Percentiles rank a stretch among this genome's conserved stretches.
Evolutionary conservation across 768 basidiomycete species (phyloP).

Genomic region (Russula brevipes): DNA sequence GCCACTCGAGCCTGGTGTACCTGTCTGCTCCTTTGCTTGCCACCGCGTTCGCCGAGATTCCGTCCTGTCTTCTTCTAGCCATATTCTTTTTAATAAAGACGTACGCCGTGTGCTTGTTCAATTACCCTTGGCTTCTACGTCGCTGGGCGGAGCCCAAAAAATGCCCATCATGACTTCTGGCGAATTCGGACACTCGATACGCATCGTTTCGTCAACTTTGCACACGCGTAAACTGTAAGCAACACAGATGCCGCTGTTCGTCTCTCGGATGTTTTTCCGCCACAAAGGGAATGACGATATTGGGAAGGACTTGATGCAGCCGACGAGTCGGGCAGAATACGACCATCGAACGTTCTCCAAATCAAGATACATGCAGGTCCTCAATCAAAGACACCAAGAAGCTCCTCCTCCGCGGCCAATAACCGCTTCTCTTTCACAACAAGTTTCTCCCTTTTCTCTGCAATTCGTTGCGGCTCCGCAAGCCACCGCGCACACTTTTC

Average conservation of each 20-base stretch:
- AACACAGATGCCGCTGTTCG: not conserved
- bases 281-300: not conserved
- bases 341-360: not conserved
- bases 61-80: conserved; percentile 9
- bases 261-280: not conserved
- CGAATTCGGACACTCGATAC: conserved; percentile 7
- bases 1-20: not conserved
- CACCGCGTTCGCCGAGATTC: not conserved
- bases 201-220: not conserved
- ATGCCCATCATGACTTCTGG: conserved; percentile 5
- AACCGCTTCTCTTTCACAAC: conserved; percentile 49
- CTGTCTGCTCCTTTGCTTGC: not conserved
- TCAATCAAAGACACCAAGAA: conserved; percentile 25
- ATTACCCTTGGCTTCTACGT: conserved; percentile 4
- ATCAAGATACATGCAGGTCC: not conserved
- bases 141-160: not conserved
- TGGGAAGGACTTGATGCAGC: not conserved
- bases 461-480: conserved; percentile 44
- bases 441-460: conserved; percentile 44
- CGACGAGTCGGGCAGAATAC: not conserved
- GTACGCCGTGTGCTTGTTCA: not conserved
- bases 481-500: conserved; percentile 48
- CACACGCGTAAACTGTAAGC: not conserved
- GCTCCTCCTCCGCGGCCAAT: conserved; percentile 41
- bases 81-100: conserved; percentile 17